Conservation (phyloP, 306 rosid genomes). For the Prosopis cineraria region DNA sequence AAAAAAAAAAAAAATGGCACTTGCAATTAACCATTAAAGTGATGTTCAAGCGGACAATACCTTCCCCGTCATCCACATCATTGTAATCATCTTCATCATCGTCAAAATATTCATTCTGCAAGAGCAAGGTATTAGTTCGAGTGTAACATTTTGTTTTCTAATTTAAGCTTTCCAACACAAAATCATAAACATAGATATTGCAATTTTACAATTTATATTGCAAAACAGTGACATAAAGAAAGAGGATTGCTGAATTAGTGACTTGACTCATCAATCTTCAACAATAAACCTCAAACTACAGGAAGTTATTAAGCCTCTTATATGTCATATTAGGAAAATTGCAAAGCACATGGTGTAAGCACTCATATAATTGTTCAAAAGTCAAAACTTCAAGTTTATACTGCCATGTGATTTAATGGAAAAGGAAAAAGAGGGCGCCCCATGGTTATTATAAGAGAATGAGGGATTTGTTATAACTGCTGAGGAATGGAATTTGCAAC, state of each 20-base stretch:
- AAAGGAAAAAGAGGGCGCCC: neutral
- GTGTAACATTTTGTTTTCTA: conserved; percentile 10
- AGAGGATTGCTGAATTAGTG: neutral
- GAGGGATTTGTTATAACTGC: neutral
- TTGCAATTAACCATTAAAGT: conserved; percentile 18
- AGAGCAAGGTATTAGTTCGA: conserved; percentile 28
- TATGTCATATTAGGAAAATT: neutral
- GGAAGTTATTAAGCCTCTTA: neutral
- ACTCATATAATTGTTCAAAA: conserved; percentile 1
- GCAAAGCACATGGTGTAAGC: neutral
- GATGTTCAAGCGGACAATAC: conserved; percentile 34
- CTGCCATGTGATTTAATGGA: neutral
- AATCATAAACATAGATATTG: conserved; percentile 2
- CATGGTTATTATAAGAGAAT: neutral
- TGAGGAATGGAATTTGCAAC: neutral
- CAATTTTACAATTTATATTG: conserved; percentile 5
- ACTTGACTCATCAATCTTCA: conserved; percentile 23
- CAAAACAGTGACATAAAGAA: conserved; percentile 8
- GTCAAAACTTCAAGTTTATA: conserved; percentile 3
- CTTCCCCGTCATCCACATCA: conserved; percentile 39
- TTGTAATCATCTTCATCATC: conserved; percentile 63
- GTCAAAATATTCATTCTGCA: conserved; percentile 43
- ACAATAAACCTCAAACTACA: neutral
- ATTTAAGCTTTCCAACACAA: conserved; percentile 1
- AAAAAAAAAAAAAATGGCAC: neutral